Evolutionary conservation across 345 rosid genomes (phyloP), one percentile per base, ranked within the genome.

Genomic region (Cardamine resedifolia): DNA sequence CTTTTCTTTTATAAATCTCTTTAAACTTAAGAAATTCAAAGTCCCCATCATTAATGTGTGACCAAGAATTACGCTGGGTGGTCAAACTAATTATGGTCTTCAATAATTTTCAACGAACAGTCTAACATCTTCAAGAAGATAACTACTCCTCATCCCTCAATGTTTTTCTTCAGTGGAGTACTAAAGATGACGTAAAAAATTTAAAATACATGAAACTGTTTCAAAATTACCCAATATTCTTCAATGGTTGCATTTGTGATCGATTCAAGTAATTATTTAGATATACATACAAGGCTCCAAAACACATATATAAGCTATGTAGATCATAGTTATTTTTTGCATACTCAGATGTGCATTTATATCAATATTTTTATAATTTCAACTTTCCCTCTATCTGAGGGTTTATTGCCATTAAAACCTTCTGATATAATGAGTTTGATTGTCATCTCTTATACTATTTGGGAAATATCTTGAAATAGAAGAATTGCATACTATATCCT

Each of bases 31-130:
- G 63, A 33, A 58, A 58, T 33, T 38, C 68, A 67, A 51, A 67
- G 33, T 50, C 36, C n/a, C 20, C 57, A 75, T 75, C 26, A 68
- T 75, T 74, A 53, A 68, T 64, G 57, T 68, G 64, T 67, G 68
- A 60, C 78, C 78, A 75, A 67, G 68, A 75, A 75, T 68, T 75
- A 68, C 73, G 69, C 63, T 68, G 69, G 73, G 59, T 50, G 58
- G 79, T 75, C 79, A 75, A 75, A 75, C 59, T 62, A 62, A 75
- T 68, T 68, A 75, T 55, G 69, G 79, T 75, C 74, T 53, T 62
- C 74, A 69, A 75, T 75, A 64, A 75, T 75, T 68, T 75, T 75
- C 79, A 69, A 62, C 74, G 53, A 61, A 75, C 57, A 68, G 78
- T 68, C 27, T 66, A 33, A 28, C 15, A 24, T 39, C 12, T 51